Evolutionary conservation across 75 land plant genomes (phyloP), one percentile per base, ranked within the genome.

Genomic region (Cunninghamia lanceolata): DNA sequence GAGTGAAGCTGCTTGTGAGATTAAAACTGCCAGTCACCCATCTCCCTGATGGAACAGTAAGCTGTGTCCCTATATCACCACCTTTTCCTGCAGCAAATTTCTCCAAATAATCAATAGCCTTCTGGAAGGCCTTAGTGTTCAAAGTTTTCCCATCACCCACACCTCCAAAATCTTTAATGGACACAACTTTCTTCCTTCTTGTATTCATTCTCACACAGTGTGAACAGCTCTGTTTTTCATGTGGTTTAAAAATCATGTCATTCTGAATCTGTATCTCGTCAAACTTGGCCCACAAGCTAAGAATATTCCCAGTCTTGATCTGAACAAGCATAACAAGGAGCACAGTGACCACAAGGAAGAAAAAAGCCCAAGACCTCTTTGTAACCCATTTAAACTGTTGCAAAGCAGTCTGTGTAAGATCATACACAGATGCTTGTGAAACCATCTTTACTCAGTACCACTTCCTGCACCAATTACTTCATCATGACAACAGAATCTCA

Each of bases 11-110:
- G 84, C 96, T 95, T 85, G 97, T 95, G 86, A 95, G 91, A 89
- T 95, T 95, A 83, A 95, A 95, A 82, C 90, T 86, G 8, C 96
- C 97, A 19, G 96, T 94, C 34, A 95, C 52, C 97, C 97, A 95
- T 16, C 86, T 89, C n/a, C 97, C 97, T 25, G 63, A 30, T 0
- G 96, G 96, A 9, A 95, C 90, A 54, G 86, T 89, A 43, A 95
- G 90, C 87, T 86, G 86, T 68, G 92, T 53, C 21, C 96, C 97
- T 54, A 38, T 34, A 1, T 71, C 85, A 11, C 75, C 75, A 45
- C 93, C 93, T 14, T 82, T 85, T 3, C 73, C 75, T 10, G 83
- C 83, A 5, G 82, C 82, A 4, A 86, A 42, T 38, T 70, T 84
- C 74, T 82, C 76, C 35, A 92, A 86, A 35, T 85, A 43, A 40